Evolutionary conservation across 495 filamentous ascomycete species (phyloP), one percentile per base, ranked within the genome.

Genomic region (Geoglossum glabrum): DNA sequence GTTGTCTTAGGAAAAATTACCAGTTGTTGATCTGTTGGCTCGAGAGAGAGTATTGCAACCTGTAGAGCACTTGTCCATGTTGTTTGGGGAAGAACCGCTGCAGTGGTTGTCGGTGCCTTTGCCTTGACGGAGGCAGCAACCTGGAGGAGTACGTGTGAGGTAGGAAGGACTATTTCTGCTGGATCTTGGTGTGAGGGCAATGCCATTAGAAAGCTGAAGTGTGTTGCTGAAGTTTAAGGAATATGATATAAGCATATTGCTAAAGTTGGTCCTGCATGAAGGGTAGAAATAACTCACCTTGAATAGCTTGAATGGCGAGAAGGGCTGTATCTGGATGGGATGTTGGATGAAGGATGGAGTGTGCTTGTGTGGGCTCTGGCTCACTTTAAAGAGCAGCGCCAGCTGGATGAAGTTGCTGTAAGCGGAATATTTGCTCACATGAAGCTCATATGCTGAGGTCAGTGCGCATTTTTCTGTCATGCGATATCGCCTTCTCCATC

Each of bases 1-100:
- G 49, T 52, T 52, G 49, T 28, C 49, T 52, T 52, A 26, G 49
- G 25, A 26, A 52, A 52, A 52, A 52, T 52, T 52, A 52, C 49
- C 4, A 52, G 49, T 30, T 52, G 23, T 30, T 52, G 49, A 26
- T 52, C 49, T 30, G 10, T 30, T 52, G 19, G 15, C 25, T 52
- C 49, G 49, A 52, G 49, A 52, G 49, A 52, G 19, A 4, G 49
- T 13, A 30, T 28, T 21, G 49, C 49, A 30, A n/a, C 25, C 17
- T 52, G 49, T 30, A 52, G 49, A 30, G 49, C 49, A 52, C 25
- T 30, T 52, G 23, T 52, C 49, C 25, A 52, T 52, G 23, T 52
- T 30, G 25, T 52, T 30, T 13, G 49, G 30, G 25, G 49, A 52
- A 52, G 49, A 2, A 52, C 49, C 25, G 3, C 17, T 30, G 49